Evolutionary conservation across 805 yeast genomes (phyloP).

Genomic region (Starmerella bombicola): DNA sequence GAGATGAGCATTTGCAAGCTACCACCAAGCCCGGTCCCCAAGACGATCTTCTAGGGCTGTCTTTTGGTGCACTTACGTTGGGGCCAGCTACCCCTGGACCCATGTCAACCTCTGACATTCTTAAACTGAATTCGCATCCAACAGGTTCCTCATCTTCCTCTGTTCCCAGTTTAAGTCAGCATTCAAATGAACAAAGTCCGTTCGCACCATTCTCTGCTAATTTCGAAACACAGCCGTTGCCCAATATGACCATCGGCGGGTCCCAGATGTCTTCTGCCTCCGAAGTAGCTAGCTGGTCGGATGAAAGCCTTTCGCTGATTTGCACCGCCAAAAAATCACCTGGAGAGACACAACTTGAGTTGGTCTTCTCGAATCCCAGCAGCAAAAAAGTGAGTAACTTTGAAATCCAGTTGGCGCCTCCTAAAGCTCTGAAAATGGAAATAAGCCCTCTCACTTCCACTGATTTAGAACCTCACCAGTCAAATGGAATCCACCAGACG

Average conservation of each 20-base stretch:
- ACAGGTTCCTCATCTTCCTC: background rate
- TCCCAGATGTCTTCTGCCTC: constrained; percentile 12
- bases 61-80: constrained; percentile 33
- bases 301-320: constrained; percentile 40
- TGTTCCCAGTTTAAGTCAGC: background rate
- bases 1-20: constrained; percentile 13
- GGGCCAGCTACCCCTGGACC: constrained; percentile 29
- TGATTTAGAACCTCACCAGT: constrained; percentile 36
- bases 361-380: constrained; percentile 41
- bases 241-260: background rate
- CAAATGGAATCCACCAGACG: constrained; percentile 43
- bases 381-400: constrained; percentile 37
- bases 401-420: constrained; percentile 57
- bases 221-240: background rate
- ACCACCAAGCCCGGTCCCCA: constrained; percentile 21
- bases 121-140: background rate
- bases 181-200: background rate
- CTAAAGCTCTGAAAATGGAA: constrained; percentile 45
- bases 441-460: constrained; percentile 53
- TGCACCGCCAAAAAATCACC: constrained; percentile 33
- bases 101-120: constrained; percentile 15
- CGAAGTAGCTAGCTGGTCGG: constrained; percentile 6
- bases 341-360: constrained; percentile 34
- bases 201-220: background rate
- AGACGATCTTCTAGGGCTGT: constrained; percentile 54